A percentile compares a stretch with the other conserved stretches of the same genome.
Conservation (phyloP, 257 asterid genomes). For the Solanum bukasovii region DNA sequence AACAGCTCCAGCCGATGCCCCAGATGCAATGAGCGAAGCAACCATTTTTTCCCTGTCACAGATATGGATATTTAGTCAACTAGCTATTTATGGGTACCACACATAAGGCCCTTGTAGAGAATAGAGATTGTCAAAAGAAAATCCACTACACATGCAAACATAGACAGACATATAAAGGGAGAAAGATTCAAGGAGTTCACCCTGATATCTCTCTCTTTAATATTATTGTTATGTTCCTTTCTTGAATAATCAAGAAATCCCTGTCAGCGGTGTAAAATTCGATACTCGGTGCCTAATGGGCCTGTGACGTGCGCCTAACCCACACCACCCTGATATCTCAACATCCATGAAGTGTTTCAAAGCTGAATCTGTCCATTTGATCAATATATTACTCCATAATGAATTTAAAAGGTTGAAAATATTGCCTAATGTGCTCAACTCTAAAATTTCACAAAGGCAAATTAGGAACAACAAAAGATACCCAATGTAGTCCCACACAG, state of each 20-base stretch:
- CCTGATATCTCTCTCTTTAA: not conserved
- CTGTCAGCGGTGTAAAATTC: not conserved
- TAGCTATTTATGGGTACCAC: not conserved
- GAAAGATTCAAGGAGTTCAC: not conserved
- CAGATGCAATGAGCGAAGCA: slow-evolving; percentile 88
- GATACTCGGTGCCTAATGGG: not conserved
- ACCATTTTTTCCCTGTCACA: slow-evolving; percentile 87
- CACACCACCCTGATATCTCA: not conserved
- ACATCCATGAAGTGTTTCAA: not conserved
- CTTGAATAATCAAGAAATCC: not conserved
- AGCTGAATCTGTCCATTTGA: not conserved
- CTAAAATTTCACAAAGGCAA: not conserved
- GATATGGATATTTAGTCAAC: not conserved
- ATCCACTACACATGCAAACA: not conserved
- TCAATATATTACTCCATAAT: not conserved
- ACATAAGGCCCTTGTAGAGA: not conserved
- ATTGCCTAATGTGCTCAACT: not conserved
- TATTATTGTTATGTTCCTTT: not conserved
- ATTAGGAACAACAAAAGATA: not conserved
- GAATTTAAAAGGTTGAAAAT: not conserved
- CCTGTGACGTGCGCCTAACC: not conserved
- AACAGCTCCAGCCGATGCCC: slow-evolving; percentile 90
- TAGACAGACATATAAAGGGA: not conserved
- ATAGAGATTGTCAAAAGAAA: not conserved
- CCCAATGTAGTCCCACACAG: not conserved